These are phyloP conservation scores for Anaeramoeba flamelloides DNA, from an alignment of 78 protist species.

Conservation along the genomic window DNA sequence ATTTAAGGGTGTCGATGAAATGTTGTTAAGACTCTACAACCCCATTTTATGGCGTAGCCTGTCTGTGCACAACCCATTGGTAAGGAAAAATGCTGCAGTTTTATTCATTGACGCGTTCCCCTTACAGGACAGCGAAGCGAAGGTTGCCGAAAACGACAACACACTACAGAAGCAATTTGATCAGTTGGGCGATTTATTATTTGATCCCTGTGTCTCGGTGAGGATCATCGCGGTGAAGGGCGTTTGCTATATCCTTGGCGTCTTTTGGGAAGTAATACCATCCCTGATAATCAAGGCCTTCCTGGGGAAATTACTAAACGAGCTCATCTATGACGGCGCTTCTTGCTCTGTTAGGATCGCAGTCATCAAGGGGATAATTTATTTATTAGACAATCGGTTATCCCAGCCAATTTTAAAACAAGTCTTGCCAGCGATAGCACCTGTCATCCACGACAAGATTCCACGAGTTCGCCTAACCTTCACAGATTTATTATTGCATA, in stretches of 20 bases:
- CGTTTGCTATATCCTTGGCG: conserved; percentile 7
- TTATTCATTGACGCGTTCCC: conserved; percentile 45
- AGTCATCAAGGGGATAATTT: conserved; percentile 23
- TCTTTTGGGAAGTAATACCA: conserved; percentile 48
- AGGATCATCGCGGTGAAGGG: conserved; percentile 33
- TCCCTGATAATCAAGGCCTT: conserved; percentile 1
- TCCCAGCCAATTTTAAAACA: conserved; percentile 20
- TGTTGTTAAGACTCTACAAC: conserved; percentile 35
- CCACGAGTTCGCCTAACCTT: conserved; percentile 33
- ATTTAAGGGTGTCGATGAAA: conserved; percentile 36
- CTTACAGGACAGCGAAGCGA: conserved; percentile 20
- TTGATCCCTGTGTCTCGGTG: conserved; percentile 25
- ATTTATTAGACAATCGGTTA: conserved; percentile 21
- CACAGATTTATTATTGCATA: conserved; percentile 17
- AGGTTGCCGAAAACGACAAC: conserved; percentile 17
- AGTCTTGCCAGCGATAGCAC: conserved; percentile 22
- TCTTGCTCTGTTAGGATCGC: conserved; percentile 19
- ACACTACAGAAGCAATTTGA: conserved; percentile 21
- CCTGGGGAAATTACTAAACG: conserved; percentile 12
- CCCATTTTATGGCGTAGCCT: conserved; percentile 45
- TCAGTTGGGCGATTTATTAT: conserved; percentile 17
- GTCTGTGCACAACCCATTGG: conserved; percentile 29
- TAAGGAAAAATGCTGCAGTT: conserved; percentile 35
- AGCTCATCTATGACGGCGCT: conserved; percentile 31
- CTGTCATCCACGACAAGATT: conserved; percentile 28